Conservation (phyloP, 192 early-diverging fungal species). For the Linnemannia exigua region DNA sequence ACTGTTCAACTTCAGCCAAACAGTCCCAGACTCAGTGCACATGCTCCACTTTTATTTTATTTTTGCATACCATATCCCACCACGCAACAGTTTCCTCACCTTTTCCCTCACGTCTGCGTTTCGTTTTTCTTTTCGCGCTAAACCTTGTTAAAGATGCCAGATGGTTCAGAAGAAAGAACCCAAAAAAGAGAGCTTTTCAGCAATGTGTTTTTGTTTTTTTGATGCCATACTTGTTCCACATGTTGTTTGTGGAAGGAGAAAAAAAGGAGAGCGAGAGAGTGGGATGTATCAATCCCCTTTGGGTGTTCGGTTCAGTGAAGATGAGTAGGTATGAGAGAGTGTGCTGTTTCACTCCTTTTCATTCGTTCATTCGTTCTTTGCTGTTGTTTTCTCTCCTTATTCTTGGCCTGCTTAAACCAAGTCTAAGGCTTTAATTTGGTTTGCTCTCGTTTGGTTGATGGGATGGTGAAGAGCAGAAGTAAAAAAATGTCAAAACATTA, state of each 20-base stretch:
- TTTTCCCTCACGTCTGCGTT: not conserved
- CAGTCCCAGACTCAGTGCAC: not conserved
- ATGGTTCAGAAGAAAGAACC: not conserved
- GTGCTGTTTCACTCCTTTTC: not conserved
- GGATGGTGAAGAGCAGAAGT: not conserved
- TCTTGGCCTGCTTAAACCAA: not conserved
- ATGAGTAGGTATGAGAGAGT: no score
- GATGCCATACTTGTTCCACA: not conserved
- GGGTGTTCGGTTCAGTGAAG: not conserved
- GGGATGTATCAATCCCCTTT: not conserved
- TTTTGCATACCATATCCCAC: not conserved
- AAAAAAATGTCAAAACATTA: not conserved
- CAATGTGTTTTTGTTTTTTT: not conserved
- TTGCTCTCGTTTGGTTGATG: not conserved
- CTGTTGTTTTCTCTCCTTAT: not conserved
- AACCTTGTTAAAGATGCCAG: slow-evolving; percentile 7
- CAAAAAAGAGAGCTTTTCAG: not conserved
- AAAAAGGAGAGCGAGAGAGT: not conserved
- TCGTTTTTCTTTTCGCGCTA: not conserved
- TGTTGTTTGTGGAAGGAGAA: not conserved
- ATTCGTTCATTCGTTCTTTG: not conserved
- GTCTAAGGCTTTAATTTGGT: not conserved
- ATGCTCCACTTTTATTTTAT: not conserved
- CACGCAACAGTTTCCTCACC: not conserved
- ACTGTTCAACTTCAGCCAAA: not conserved